Percentiles rank a stretch among this genome's conserved stretches.
Conservation (phyloP, 495 filamentous ascomycete species). For the Pseudoneurospora amorphoporcata region DNA sequence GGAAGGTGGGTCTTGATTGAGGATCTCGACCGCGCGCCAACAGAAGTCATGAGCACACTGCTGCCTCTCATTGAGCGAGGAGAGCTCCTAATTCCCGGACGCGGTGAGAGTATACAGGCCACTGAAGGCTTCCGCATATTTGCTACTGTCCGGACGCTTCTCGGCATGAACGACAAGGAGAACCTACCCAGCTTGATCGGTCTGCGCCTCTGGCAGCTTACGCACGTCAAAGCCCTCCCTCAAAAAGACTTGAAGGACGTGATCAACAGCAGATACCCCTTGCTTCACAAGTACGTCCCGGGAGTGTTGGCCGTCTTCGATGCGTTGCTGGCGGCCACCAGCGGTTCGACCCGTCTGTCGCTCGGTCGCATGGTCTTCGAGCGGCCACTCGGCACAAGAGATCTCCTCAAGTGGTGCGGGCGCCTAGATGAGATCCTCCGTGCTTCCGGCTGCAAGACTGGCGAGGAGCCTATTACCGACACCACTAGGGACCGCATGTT, state of each 20-base stretch:
- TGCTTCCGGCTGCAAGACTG: slow-evolving; percentile 52
- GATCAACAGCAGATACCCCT: slow-evolving; percentile 54
- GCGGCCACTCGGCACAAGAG: slow-evolving; percentile 59
- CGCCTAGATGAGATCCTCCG: slow-evolving; percentile 53
- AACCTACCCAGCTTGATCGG: slow-evolving; percentile 54
- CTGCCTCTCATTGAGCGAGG: slow-evolving; percentile 82
- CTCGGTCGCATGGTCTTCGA: slow-evolving; percentile 45
- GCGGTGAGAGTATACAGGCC: slow-evolving; percentile 76
- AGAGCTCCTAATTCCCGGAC: slow-evolving; percentile 75
- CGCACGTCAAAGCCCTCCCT: slow-evolving; percentile 55
- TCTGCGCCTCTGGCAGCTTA: slow-evolving; percentile 67
- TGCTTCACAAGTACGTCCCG: slow-evolving; percentile 57
- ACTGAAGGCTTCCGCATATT: slow-evolving; percentile 79
- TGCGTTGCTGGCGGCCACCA: slow-evolving; percentile 45
- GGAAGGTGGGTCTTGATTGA: slow-evolving; percentile 95
- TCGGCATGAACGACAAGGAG: slow-evolving; percentile 62
- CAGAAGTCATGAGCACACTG: slow-evolving; percentile 83
- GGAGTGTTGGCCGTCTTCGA: slow-evolving; percentile 69
- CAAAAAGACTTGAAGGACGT: slow-evolving; percentile 68
- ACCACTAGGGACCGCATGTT: slow-evolving; percentile 74
- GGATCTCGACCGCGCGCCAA: slow-evolving; percentile 92
- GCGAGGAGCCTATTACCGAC: slow-evolving; percentile 65
- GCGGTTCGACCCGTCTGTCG: slow-evolving; percentile 41
- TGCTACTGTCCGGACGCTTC: slow-evolving; percentile 72
- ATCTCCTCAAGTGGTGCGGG: slow-evolving; percentile 82